phyloP scores from a whole-genome alignment of 805 yeast genomes.

The Lipomyces spencermartinsiae region DNA sequence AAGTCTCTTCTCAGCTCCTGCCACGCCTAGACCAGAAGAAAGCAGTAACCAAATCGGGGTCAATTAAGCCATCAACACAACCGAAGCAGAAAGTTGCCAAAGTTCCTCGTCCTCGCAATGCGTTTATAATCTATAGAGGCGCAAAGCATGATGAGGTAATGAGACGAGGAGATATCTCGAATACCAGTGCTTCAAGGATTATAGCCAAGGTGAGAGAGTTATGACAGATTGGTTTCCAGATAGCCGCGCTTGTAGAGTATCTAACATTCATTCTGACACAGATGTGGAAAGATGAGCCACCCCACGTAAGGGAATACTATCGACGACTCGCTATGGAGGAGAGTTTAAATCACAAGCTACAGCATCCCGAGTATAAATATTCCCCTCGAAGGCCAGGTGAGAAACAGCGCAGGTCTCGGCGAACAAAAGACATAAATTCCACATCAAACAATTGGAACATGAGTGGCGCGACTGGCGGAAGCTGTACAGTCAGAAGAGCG shows the following conservation, averaged over 20 bases:
- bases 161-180: constrained; percentile 23
- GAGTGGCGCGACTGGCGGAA: neutral
- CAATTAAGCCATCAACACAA: neutral
- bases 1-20: neutral
- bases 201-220: constrained; percentile 23
- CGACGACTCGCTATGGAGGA: constrained; percentile 21
- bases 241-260: neutral
- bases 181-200: constrained; percentile 24
- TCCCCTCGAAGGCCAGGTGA: constrained; percentile 25
- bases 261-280: neutral
- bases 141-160: constrained; percentile 26
- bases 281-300: constrained; percentile 32
- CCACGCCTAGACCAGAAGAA: neutral
- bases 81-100: constrained; percentile 11
- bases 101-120: constrained; percentile 31
- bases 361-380: constrained; percentile 25
- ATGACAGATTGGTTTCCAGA: neutral
- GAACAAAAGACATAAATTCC: neutral
- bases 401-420: constrained; percentile 12
- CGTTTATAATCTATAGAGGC: constrained; percentile 30
- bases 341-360: constrained; percentile 15
- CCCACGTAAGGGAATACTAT: constrained; percentile 20
- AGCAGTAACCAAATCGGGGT: neutral
- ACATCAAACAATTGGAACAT: neutral
- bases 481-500: neutral